Base-by-base conservation (phyloP, 371 early-diverging fungal species). In the Neoconidiobolus thromboides region DNA sequence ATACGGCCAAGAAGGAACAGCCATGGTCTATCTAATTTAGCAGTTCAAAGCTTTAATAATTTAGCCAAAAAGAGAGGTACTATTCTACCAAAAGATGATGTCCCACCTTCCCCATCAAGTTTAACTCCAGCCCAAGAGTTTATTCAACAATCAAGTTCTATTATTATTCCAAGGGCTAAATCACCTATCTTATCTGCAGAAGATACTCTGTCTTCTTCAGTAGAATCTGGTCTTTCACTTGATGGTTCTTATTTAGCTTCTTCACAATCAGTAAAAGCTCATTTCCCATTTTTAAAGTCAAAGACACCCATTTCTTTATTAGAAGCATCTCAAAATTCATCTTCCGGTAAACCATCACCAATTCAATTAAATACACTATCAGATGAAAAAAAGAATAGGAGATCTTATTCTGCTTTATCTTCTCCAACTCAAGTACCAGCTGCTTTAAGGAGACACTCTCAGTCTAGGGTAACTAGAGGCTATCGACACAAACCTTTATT, bases 1-100 rank as follows among this genome's bases (percentile, higher is more conserved):
- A 44, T 41, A 57, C 41, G 44, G 10, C 40, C 41, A 6, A 5
- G 60, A 40, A 48, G 60, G 26, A 36, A 39, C 39, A 59, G 60
- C 40, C 48, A 59, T 10, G 60, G 60, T 9, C 48, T 59, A n/a
- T 59, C 60, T 6, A 36, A 14, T 42, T n/a, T 59, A 40, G 60
- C 60, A n/a, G 60, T 59, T 48, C 60, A 59, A 49, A 59, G 60
- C 39, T 41, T 59, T n/a, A 50, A 48, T 2, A 59, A 59, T 26
- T 59, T 59, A 26, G 60, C 60, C 14, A 59, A 59, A 15, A 46
- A 59, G 50, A 2, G 60, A 51, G 60, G 38, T 1, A 26, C 50
- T 50, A 15, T 48, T 44, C n/a, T n/a, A 5, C 47, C 57, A 14
- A 49, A 12, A 49, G 14, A 44, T 12, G 57, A 57, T 43, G 57